phyloP scores from a whole-genome alignment of 2,329 filamentous ascomycete genomes.

The Aspergillus sclerotialis region DNA sequence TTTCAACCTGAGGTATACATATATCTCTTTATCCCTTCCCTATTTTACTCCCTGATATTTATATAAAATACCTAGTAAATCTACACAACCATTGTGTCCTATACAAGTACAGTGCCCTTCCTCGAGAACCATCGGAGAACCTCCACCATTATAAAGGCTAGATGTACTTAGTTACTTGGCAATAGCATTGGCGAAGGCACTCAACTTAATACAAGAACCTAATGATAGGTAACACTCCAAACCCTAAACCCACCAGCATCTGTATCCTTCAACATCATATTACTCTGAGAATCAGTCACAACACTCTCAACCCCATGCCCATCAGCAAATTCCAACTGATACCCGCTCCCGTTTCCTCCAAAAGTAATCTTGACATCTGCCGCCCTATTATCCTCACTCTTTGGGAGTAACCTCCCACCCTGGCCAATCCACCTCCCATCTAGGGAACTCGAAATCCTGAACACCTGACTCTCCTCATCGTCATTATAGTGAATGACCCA shows the following conservation, averaged over 20 bases:
- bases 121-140: no score
- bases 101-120: no score
- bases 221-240: slow-evolving; percentile 28
- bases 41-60: no score
- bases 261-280: slow-evolving; percentile 2
- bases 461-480: slow-evolving; percentile 25
- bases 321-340: slow-evolving; percentile 23
- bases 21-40: no score
- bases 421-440: slow-evolving; percentile 34
- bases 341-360: slow-evolving; percentile 28
- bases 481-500: slow-evolving; percentile 44
- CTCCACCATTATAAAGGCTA: no score
- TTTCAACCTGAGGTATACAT: no score
- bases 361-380: slow-evolving; percentile 26
- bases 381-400: slow-evolving; percentile 11
- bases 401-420: slow-evolving; percentile 13
- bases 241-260: slow-evolving; percentile 16
- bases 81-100: no score
- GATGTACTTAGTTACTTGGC: no score
- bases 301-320: slow-evolving; percentile 14
- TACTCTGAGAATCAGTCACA: slow-evolving; percentile 11
- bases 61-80: no score
- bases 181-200: no score
- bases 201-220: no score
- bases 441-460: slow-evolving; percentile 35